Evolutionary conservation across 176 grass and related monocot genomes (phyloP), one percentile per base, ranked within the genome.

Genomic region (Panicum miliaceum): DNA sequence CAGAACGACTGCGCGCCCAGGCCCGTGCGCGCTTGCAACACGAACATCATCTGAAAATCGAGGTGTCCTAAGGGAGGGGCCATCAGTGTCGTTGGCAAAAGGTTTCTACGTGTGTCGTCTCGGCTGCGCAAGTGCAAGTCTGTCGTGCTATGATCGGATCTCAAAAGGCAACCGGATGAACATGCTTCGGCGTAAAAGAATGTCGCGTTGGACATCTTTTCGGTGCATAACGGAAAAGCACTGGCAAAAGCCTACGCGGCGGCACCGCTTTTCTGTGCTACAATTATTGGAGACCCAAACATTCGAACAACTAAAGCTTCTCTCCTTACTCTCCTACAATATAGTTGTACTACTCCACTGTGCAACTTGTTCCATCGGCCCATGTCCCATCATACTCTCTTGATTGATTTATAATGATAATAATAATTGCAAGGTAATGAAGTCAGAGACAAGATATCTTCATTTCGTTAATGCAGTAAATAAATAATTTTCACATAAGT

Each of bases 301-400:
- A 85, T 38, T 59, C 18, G 3, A 89, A 76, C 71, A 5, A 81
- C 82, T 85, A 76, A 89, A 76, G 82, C 40, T 64, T 23, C 40
- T 25, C 23, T 36, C 40, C 76, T 59, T 75, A 60, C 69, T 75
- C 50, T 53, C 12, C 2, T 59, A 16, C 38, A 50, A 26, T 27
- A 19, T 35, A 10, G 22, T 40, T 76, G 35, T 25, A 8, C 61
- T 66, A 32, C 12, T 29, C 12, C 7, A n/a, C 54, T 58, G 54
- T 11, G 26, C 43, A 72, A 12, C 50, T 76, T n/a, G n/a, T n/a
- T n/a, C n/a, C n/a, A n/a, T 48, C 70, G 85, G 45, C 48, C n/a
- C 66, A 63, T 38, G 29, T 18, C 70, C 38, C 43, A 53, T n/a
- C 48, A 68, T 51, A 16, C 26, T 3, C 25, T 62, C 29, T 32